Conservation (phyloP, 2,329 filamentous ascomycete genomes). For the Botrytis porri region DNA sequence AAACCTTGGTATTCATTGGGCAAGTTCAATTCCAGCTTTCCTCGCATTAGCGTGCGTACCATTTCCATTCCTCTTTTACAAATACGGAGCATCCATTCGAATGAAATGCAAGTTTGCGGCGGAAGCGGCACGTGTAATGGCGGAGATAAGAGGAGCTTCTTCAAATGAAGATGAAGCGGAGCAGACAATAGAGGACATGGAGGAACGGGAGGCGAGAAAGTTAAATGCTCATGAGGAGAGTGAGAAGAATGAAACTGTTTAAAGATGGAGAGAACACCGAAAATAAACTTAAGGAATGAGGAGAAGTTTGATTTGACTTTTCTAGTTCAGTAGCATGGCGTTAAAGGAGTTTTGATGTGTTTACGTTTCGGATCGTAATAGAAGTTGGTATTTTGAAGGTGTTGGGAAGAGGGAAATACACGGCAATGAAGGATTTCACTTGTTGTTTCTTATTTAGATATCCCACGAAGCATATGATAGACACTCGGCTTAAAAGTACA, state of each 20-base stretch:
- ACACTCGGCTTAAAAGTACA: background rate
- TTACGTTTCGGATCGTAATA: background rate
- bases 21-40: conserved; percentile 69
- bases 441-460: background rate
- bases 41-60: conserved; percentile 68
- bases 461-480: background rate
- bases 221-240: background rate
- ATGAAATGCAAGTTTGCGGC: conserved; percentile 66
- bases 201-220: conserved; percentile 11
- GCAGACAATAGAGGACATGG: conserved; percentile 14
- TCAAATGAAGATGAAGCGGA: conserved; percentile 5
- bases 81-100: conserved; percentile 63
- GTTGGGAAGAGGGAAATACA: background rate
- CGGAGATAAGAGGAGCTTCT: background rate
- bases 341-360: background rate
- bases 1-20: conserved; percentile 71
- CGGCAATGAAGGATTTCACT: no score
- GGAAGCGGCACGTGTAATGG: conserved; percentile 48
- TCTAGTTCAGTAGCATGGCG: background rate
- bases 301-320: background rate
- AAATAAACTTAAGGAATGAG: background rate
- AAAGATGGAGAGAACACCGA: background rate
- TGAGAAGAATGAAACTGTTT: no score
- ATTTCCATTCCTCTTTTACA: conserved; percentile 75
- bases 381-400: background rate